These are phyloP conservation scores for Scytalidium lignicola DNA, from an alignment of 2,329 filamentous ascomycete species.

Conservation along the genomic window DNA sequence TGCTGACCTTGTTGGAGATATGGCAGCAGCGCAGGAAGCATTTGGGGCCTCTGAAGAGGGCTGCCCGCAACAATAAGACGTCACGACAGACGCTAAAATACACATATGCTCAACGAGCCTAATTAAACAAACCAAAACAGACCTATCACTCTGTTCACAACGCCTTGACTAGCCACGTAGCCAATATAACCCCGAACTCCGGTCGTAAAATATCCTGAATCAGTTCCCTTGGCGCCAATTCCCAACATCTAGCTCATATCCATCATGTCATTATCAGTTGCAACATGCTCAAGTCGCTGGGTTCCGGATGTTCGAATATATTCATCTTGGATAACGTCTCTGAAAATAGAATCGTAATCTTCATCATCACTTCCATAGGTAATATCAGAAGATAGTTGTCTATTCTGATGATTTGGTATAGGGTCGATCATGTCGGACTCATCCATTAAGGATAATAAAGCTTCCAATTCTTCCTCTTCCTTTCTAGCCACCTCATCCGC, in stretches of 20 bases:
- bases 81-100: constrained; percentile 1
- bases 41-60: constrained; percentile 56
- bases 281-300: constrained; percentile 15
- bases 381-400: constrained; percentile 4
- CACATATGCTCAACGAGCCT: constrained; percentile 3
- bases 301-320: constrained; percentile 12
- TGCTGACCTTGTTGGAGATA: constrained; percentile 83
- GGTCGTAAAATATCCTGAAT: constrained; percentile 13
- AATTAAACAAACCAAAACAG: constrained; percentile 4
- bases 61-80: constrained; percentile 54
- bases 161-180: constrained; percentile 7
- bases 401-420: not conserved
- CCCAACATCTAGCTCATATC: constrained; percentile 19
- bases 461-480: constrained; percentile 54
- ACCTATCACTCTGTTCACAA: constrained; percentile 3
- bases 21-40: constrained; percentile 75
- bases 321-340: constrained; percentile 54
- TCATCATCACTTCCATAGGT: constrained; percentile 43
- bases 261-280: constrained; percentile 25
- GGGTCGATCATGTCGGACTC: constrained; percentile 17
- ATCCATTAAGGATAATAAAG: constrained; percentile 45
- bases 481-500: constrained; percentile 44
- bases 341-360: constrained; percentile 61
- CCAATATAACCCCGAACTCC: constrained; percentile 16
- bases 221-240: constrained; percentile 9